These are phyloP conservation scores for Ramularia collo-cygni DNA, from an alignment of 2,329 filamentous ascomycete species.

Conservation along the genomic window DNA sequence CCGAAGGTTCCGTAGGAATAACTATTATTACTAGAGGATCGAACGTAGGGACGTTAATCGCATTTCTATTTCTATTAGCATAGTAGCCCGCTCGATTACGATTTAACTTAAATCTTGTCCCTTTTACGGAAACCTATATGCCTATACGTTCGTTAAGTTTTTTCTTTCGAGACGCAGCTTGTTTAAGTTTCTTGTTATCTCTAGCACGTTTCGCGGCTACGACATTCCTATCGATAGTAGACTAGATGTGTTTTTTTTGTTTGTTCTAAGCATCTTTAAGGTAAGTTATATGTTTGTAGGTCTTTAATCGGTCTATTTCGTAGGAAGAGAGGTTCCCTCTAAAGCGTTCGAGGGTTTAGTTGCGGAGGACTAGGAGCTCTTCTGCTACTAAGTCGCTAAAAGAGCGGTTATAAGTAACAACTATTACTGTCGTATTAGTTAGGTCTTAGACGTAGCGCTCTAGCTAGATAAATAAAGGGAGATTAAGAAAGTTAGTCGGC, in stretches of 20 bases:
- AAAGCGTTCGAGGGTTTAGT: conserved; percentile 66
- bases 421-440: conserved; percentile 60
- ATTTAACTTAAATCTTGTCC: conserved; percentile 74
- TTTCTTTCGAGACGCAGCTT: conserved; percentile 77
- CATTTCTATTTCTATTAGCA: conserved; percentile 48
- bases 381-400: conserved; percentile 70
- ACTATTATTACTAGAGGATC: conserved; percentile 51
- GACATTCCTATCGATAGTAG: conserved; percentile 67
- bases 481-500: conserved; percentile 79
- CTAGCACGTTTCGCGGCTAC: conserved; percentile 69
- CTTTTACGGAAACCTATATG: conserved; percentile 63
- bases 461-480: conserved; percentile 79
- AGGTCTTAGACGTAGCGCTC: conserved; percentile 60
- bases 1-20: conserved; percentile 41
- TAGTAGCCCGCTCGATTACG: conserved; percentile 62
- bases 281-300: conserved; percentile 50
- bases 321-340: conserved; percentile 68
- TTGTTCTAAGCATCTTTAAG: conserved; percentile 79
- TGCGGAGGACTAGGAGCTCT: conserved; percentile 68
- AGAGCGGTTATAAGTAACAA: conserved; percentile 79
- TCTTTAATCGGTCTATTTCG: conserved; percentile 52
- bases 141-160: conserved; percentile 78
- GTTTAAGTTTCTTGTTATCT: conserved; percentile 78
- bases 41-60: conserved; percentile 62
- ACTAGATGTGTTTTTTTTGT: conserved; percentile 73